Evolutionary conservation across 129 eudicot genomes (phyloP), one percentile per base, ranked within the genome.

Genomic region (Flaveria linearis): DNA sequence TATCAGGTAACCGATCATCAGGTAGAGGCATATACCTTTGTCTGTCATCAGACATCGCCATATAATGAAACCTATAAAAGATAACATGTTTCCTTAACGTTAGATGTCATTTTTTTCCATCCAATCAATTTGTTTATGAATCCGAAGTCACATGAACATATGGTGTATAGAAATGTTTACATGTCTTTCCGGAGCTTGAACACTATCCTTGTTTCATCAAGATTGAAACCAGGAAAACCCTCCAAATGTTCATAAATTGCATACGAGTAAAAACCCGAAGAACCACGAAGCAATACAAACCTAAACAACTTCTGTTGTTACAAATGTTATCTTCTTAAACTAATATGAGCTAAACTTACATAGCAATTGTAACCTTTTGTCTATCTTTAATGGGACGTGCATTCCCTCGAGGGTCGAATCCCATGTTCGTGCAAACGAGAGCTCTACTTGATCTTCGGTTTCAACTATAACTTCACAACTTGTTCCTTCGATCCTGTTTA

Each of bases 141-240:
- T 36, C 41, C 41, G 5, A 36, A 36, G 41, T 36, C 41, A 36
- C 41, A 36, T 36, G 41, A 36, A 36, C 41, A 36, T 36, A 36
- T 36, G 17, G 26, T 60, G 7, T 9, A 18, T 12, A 3, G 9
- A 26, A 45, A n/a, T 28, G 41, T 53, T 75, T 91, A 94, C 98
- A 88, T 88, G 80, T 91, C 90, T 81, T 87, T 89, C 20, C 75
- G 87, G 72, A 91, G 98, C 90, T 84, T 91, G 90, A 91, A 89
- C 5, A 84, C 98, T 47, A 94, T 85, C 82, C 98, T 82, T 74
- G 91, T 86, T 26, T 86, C 86, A 43, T 81, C 80, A 33, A 94
- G 90, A 80, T 85, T 81, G 83, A 94, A 89, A 79, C 82, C 93
- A 72, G 98, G 98, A 83, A 78, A 84, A 65, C 81, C 92, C 73